Conservation (phyloP, 257 asterid species). For the Nicotiana noctiflora region DNA sequence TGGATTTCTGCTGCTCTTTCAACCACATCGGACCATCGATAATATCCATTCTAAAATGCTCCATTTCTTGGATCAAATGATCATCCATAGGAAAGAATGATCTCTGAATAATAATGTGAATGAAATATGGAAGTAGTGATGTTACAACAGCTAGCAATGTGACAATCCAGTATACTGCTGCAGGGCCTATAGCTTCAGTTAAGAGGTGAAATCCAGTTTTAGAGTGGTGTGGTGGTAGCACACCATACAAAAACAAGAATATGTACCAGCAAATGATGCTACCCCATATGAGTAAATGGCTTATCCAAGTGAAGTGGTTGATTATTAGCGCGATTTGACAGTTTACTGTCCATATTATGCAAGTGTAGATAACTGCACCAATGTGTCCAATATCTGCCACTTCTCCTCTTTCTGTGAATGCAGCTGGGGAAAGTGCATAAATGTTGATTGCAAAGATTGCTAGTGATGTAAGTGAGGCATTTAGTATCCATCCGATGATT, state of each 20-base stretch:
- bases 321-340: constrained; percentile 76
- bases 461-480: constrained; percentile 70
- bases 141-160: constrained; percentile 57
- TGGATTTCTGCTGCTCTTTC: constrained; percentile 69
- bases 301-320: constrained; percentile 96
- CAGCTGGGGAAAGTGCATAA: constrained; percentile 63
- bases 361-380: constrained; percentile 86
- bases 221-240: constrained; percentile 25
- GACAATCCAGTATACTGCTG: constrained; percentile 77
- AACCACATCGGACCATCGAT: constrained; percentile 89
- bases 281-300: constrained; percentile 67
- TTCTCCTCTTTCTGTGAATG: constrained; percentile 75
- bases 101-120: constrained; percentile 69
- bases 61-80: constrained; percentile 90
- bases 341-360: constrained; percentile 82
- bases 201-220: constrained; percentile 51
- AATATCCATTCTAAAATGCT: constrained; percentile 60
- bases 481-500: constrained; percentile 91
- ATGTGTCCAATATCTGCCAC: constrained; percentile 80
- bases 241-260: constrained; percentile 63
- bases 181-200: constrained; percentile 63
- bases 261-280: constrained; percentile 72
- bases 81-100: constrained; percentile 83
- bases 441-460: constrained; percentile 64
- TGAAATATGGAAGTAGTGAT: constrained; percentile 75